Base-by-base conservation (phyloP, 140 eudicot species). In the Cichorium intybus region DNA sequence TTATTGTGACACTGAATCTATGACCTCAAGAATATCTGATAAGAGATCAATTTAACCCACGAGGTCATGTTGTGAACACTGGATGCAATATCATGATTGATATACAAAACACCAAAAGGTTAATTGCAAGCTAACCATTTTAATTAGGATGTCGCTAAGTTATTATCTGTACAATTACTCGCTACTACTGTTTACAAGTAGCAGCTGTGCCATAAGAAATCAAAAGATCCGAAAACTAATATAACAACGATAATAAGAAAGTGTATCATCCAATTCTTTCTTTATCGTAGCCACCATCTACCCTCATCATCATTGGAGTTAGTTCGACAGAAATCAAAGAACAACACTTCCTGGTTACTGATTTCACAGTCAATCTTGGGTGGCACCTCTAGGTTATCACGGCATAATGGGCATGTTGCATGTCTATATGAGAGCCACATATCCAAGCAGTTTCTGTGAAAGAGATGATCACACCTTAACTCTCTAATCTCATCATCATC, bases 381-480 rank as follows among this genome's bases (percentile, higher is more conserved):
- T 2, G 60, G 35, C 11, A 24, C 52, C 26, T 24, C 24, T 39
- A 75, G 12, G 45, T 45, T 18, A 47, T 51, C 50, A 14, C 81
- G 59, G 43, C 81, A 76, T 29, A 76, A 15, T 0, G 81, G 81
- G 39, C 77, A 76, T 0, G 77, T 63, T 33, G 28, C 7, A 21
- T 56, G 73, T 8, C 68, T 22, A 12, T 54, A 45, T 7, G 73
- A 76, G 16, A 65, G 10, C 74, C 77, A 77, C 31, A 27, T 39
- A 24, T 77, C 74, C 53, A 65, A 54, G 54, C 82, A 77, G 78
- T 43, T 43, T 43, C 18, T 43, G 49, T 43, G 49, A 43, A 43
- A 43, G 18, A 14, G 49, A 43, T 43, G 49, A 43, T 43, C 49
- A 43, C 49, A 43, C 18, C 49, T 43, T 43, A 43, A 15, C 15